Base-by-base conservation (phyloP, 2,329 filamentous ascomycete species). In the Diplodia intermedia region DNA sequence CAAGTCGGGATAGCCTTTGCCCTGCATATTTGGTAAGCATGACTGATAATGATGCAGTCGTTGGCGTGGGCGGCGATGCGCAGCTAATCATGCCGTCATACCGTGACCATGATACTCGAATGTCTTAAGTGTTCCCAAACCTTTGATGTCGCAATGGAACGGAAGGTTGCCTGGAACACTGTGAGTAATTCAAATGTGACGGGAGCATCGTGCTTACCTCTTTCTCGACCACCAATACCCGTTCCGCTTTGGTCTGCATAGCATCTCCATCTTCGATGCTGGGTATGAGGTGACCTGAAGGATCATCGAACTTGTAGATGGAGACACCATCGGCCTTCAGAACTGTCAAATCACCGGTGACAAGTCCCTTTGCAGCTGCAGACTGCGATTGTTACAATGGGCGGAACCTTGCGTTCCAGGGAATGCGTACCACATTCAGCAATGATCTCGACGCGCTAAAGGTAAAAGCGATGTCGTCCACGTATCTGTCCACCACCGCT, bases 1-100 rank as follows among this genome's bases (percentile, higher is more conserved):
- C 57, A 94, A 80, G 72, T 95, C 92, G 0, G 92, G 91, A 73
- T 93, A 95, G 1, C 92, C 92, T 82, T 94, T 95, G 0, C 88
- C 92, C 90, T 93, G 65, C 8, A 33, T 11, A 8, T n/a, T 43
- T 23, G 8, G 54, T 68, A 12, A 69, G 53, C 74, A 38, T 5
- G 6, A n/a, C n/a, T 57, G 74, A 70, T 29, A 31, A 68, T 14
- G 73, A 70, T 26, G 15, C 18, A 23, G n/a, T 20, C 20, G 20
- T n/a, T 29, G 33, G 20, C 36, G 7, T 23, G 33, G 20, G 26
- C 7, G 12, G 23, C 26, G 15, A 5, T 20, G 23, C 14, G 12
- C 43, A 29, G 20, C 7, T 7, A 36, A 52, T 56, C 12, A 47
- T 11, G 14, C 11, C 1, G 3, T 65, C 80, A 43, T 80, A 90